Evolutionary conservation across 495 filamentous ascomycete genomes (phyloP).

Genomic region (Talaromyces liani): DNA sequence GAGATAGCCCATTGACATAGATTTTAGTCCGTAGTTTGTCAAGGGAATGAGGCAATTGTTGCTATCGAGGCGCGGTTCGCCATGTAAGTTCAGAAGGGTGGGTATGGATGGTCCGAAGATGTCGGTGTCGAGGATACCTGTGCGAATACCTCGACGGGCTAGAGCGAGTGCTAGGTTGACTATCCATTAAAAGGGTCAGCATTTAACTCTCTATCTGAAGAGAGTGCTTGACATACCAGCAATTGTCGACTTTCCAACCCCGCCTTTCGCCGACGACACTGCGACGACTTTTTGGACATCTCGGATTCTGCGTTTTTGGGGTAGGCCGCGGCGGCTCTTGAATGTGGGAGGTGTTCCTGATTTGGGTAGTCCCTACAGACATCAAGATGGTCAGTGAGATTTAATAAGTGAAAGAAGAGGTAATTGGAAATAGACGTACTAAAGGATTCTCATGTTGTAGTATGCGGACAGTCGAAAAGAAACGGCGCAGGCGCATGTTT

Average conservation of each 20-base stretch:
- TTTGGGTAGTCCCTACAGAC: constrained; percentile 65
- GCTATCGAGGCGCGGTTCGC: constrained; percentile 59
- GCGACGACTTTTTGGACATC: constrained; percentile 83
- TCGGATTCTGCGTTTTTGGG: constrained; percentile 67
- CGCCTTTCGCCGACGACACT: constrained; percentile 92
- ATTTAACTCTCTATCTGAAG: not conserved
- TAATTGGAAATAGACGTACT: constrained; percentile 37
- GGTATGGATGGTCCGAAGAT: constrained; percentile 96
- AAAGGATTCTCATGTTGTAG: constrained; percentile 89
- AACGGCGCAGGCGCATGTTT: constrained; percentile 15
- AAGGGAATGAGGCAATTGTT: constrained; percentile 78
- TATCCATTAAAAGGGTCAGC: constrained; percentile 17
- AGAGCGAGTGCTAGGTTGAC: constrained; percentile 85
- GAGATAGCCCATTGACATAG: constrained; percentile 97
- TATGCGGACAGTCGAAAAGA: constrained; percentile 56
- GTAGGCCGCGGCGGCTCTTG: constrained; percentile 76
- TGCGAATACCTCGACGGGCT: constrained; percentile 67
- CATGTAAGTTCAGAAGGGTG: constrained; percentile 73
- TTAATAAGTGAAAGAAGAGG: not conserved
- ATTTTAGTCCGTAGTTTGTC: constrained; percentile 92
- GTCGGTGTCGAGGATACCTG: constrained; percentile 89
- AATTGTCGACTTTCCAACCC: constrained; percentile 93
- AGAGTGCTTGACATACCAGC: constrained; percentile 47
- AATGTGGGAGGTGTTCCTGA: constrained; percentile 65
- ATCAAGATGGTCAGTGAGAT: not conserved